phyloP scores from a whole-genome alignment of 768 basidiomycete species.

The Leccinellum luteum region DNA sequence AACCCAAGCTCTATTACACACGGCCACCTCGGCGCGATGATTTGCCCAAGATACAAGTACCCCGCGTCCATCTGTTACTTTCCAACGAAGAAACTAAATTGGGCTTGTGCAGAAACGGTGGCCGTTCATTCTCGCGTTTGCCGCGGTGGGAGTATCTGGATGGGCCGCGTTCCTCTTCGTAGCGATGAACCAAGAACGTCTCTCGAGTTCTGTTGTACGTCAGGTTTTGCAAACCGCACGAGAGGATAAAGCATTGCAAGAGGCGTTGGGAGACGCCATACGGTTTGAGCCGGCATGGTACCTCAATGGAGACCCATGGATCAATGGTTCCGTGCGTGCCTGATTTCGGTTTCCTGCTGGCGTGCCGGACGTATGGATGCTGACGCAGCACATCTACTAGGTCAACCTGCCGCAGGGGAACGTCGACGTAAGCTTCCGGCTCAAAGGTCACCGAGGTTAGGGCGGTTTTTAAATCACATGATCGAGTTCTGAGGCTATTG shows the following conservation, averaged over 20 bases:
- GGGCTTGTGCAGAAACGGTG: constrained; percentile 40
- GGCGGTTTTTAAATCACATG: not conserved
- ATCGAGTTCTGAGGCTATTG: not conserved
- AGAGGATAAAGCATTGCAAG: constrained; percentile 47
- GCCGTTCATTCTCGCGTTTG: constrained; percentile 53
- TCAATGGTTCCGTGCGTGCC: constrained; percentile 62
- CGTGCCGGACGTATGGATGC: not conserved
- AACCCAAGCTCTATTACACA: constrained; percentile 43
- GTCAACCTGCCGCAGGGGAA: constrained; percentile 73
- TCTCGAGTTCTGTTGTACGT: constrained; percentile 71
- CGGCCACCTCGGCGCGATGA: constrained; percentile 39
- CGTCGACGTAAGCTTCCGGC: constrained; percentile 72
- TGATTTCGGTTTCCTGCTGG: not conserved
- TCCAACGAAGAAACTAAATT: not conserved
- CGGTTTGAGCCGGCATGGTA: constrained; percentile 41
- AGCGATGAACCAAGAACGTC: constrained; percentile 74
- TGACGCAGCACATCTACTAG: constrained; percentile 33
- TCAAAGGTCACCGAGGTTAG: constrained; percentile 69
- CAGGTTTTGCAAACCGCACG: constrained; percentile 62
- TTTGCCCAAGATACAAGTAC: constrained; percentile 43
- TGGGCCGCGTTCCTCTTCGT: constrained; percentile 71
- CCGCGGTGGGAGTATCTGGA: constrained; percentile 51
- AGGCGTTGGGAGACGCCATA: constrained; percentile 58
- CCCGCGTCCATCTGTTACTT: not conserved
- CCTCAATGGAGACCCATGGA: constrained; percentile 72